phyloP scores from a whole-genome alignment of 768 basidiomycete genomes.

The Phaeotremella fagi region DNA sequence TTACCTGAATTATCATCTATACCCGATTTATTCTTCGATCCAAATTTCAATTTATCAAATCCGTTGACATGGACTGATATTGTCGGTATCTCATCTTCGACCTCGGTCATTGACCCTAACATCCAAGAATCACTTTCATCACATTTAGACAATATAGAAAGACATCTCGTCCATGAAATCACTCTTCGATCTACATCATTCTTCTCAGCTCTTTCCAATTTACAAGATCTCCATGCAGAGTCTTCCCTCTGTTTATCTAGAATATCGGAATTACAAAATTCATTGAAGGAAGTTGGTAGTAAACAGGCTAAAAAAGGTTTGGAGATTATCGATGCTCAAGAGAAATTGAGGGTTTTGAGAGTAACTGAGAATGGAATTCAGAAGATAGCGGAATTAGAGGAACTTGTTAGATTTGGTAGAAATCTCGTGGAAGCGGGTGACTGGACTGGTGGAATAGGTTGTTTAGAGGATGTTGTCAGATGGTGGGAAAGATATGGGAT shows the following conservation, averaged over 20 bases:
- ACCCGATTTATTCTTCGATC: constrained; percentile 73
- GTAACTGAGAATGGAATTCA: constrained; percentile 58
- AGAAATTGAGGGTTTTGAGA: constrained; percentile 56
- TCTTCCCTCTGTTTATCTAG: constrained; percentile 74
- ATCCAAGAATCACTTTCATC: constrained; percentile 87
- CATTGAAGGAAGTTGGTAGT: constrained; percentile 71
- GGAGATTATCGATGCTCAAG: constrained; percentile 60
- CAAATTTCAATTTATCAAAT: constrained; percentile 73
- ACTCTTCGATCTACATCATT: constrained; percentile 85
- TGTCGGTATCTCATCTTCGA: constrained; percentile 22
- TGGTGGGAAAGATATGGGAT: constrained; percentile 38
- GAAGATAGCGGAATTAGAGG: constrained; percentile 58
- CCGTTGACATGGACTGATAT: constrained; percentile 68
- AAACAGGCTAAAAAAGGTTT: constrained; percentile 74
- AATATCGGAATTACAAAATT: constrained; percentile 64
- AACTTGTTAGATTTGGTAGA: constrained; percentile 68
- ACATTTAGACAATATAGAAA: constrained; percentile 87
- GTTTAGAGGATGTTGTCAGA: constrained; percentile 41
- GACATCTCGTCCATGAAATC: constrained; percentile 90
- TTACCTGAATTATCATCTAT: constrained; percentile 71
- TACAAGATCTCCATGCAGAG: constrained; percentile 86
- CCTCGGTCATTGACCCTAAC: constrained; percentile 26
- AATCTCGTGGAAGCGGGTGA: constrained; percentile 76
- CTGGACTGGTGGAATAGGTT: constrained; percentile 75
- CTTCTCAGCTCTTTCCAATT: constrained; percentile 90